These are phyloP conservation scores for Erigeron canadensis DNA, from an alignment of 129 eudicot species.

Conservation along the genomic window DNA sequence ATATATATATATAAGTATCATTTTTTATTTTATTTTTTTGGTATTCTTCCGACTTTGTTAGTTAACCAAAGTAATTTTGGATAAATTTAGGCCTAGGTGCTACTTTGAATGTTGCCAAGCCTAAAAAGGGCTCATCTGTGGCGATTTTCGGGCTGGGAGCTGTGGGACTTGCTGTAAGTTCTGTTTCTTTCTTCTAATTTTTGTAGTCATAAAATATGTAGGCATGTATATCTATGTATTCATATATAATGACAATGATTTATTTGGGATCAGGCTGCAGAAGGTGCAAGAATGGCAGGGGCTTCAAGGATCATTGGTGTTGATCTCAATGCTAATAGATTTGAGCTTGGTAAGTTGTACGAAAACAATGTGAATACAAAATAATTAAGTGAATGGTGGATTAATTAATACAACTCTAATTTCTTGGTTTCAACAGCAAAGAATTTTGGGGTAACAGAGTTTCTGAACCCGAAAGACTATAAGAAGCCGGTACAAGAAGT, in stretches of 20 bases:
- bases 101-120: slow-evolving; percentile 91
- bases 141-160: slow-evolving; percentile 91
- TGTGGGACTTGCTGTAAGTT: slow-evolving; percentile 87
- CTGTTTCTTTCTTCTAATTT: background rate
- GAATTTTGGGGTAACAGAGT: slow-evolving; percentile 83
- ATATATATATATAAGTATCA: too few relatives aligned
- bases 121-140: slow-evolving; percentile 65
- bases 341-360: slow-evolving; percentile 46
- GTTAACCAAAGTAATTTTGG: background rate
- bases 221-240: background rate
- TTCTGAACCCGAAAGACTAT: slow-evolving; percentile 70
- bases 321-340: slow-evolving; percentile 59
- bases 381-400: too few relatives aligned
- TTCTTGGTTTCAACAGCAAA: slow-evolving; percentile 47
- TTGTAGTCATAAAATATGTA: background rate
- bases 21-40: too few relatives aligned
- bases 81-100: slow-evolving; percentile 66
- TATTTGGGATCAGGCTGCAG: slow-evolving; percentile 56
- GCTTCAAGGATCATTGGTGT: slow-evolving; percentile 79
- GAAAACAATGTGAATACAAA: background rate
- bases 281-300: slow-evolving; percentile 78
- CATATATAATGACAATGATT: slow-evolving; percentile 6
- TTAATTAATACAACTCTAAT: slow-evolving; percentile 9
- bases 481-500: slow-evolving; percentile 84
- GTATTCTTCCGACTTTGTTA: too few relatives aligned